Evolutionary conservation across 768 basidiomycete species (phyloP).

Genomic region (Agaricus sinodeliciosus): DNA sequence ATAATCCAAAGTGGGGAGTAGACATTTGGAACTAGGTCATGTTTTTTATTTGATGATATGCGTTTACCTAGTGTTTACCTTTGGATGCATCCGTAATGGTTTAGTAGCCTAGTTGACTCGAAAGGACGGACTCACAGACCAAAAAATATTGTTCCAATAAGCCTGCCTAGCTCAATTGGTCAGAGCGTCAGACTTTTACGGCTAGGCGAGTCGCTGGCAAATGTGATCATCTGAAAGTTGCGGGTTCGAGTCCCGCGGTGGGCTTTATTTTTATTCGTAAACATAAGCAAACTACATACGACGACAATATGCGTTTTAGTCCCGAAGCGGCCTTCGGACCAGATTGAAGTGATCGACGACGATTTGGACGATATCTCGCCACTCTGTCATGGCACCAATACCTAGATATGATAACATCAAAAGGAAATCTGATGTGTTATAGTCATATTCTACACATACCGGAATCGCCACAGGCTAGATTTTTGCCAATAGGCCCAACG

Average conservation of each 20-base stretch:
- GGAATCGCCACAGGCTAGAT: conserved; percentile 85
- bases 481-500: conserved; percentile 84
- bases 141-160: background rate
- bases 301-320: background rate
- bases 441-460: conserved; percentile 40
- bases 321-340: background rate
- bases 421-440: background rate
- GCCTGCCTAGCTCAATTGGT: conserved; percentile 12
- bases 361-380: conserved; percentile 79
- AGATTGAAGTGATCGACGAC: conserved; percentile 54
- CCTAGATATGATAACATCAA: conserved; percentile 35
- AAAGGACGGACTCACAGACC: background rate
- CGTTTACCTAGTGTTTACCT: too few relatives aligned
- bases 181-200: conserved; percentile 13
- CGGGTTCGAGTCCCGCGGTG: conserved; percentile 13
- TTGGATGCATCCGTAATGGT: too few relatives aligned
- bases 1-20: conserved; percentile 63
- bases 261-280: background rate
- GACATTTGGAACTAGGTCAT: conserved; percentile 38
- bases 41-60: background rate
- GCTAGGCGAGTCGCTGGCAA: background rate
- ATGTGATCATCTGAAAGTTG: conserved; percentile 11
- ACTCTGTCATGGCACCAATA: conserved; percentile 93
- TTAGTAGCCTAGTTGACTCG: background rate
- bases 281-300: too few relatives aligned